Base-by-base conservation (phyloP, 2,329 filamentous ascomycete species). In the Claviceps spartinae region DNA sequence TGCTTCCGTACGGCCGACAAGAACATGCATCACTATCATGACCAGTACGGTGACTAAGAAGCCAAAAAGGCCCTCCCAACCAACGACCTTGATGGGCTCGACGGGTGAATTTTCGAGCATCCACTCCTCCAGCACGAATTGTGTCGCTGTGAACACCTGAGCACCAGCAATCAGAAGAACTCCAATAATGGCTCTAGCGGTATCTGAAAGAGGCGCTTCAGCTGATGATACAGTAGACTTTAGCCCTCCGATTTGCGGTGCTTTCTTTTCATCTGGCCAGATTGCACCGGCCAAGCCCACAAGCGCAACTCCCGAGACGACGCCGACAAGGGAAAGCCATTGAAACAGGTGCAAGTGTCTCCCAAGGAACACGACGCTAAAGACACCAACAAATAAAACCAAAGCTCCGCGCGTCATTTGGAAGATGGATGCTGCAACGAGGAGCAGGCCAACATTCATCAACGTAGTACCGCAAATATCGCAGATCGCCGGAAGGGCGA, bases 381-480 rank as follows among this genome's bases (percentile, higher is more conserved):
- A 96, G 0, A 97, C 72, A 0, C 93, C 93, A 20, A 98, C 93
- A 61, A 98, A 98, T 6, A 98, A 76, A 3, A 98, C 91, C 43
- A 98, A 76, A 0, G 93, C 93, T 8, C 93, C 93, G 54, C 93
- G 78, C 1, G 91, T 97, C 93, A 98, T 98, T 71, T 98, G 93
- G 70, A 96, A 98, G 63, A 98, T 96, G 55, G 88, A 94, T 1
- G 93, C 88, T 13, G 88, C 93, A 24, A 97, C 90, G 65, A 97
- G 90, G 48, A 97, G 76, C 58, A 98, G 75, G 3, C 93, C 93
- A 4, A 88, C 86, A 63, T 98, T 98, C 90, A 98, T 97, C 52
- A 97, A 78, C 4, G 93, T 98, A 4, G 93, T 98, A 47, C 88
- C 93, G 24, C 86, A 82, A 57, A 97, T 95, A 65, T 98, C 93